A percentile compares a stretch with the other conserved stretches of the same genome.
Evolutionary conservation across 495 filamentous ascomycete species (phyloP).

Genomic region (Talaromyces wortmannii): DNA sequence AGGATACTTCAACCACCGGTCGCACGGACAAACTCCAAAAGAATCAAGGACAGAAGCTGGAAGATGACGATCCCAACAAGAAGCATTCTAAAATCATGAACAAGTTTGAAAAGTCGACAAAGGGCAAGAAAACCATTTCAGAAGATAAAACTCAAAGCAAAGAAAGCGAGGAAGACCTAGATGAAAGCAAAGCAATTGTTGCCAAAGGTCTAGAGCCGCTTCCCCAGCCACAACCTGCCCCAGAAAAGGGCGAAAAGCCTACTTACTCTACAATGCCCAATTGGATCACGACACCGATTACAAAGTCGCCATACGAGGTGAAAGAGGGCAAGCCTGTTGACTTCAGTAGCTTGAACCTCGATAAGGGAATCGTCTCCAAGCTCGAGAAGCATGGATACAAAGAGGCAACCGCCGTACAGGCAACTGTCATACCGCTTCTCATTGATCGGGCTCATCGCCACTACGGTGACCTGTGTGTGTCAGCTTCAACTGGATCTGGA

Average conservation of each 20-base stretch:
- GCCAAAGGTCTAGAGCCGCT: slow-evolving; percentile 68
- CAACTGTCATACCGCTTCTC: slow-evolving; percentile 70
- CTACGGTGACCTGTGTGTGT: slow-evolving; percentile 74
- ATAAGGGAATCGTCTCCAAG: slow-evolving; percentile 46
- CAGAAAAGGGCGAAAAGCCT: slow-evolving; percentile 40
- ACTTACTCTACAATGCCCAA: slow-evolving; percentile 40
- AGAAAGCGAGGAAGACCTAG: slow-evolving; percentile 14
- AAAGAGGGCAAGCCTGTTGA: slow-evolving; percentile 19
- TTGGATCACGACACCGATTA: slow-evolving; percentile 73
- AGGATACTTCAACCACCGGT: slow-evolving; percentile 9
- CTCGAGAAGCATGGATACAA: slow-evolving; percentile 60
- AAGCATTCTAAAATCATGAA: slow-evolving; percentile 37
- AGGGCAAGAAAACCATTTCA: slow-evolving; percentile 11
- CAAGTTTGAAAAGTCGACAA: slow-evolving; percentile 39
- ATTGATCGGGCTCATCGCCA: slow-evolving; percentile 49
- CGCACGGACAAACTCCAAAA: background rate
- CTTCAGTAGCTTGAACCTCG: slow-evolving; percentile 56
- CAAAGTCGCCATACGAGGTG: slow-evolving; percentile 49
- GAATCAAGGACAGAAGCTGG: background rate
- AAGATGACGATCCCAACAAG: slow-evolving; percentile 2
- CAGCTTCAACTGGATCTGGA: slow-evolving; percentile 86
- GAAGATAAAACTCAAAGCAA: slow-evolving; percentile 18
- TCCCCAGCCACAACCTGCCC: slow-evolving; percentile 63
- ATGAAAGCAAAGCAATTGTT: slow-evolving; percentile 29
- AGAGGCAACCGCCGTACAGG: slow-evolving; percentile 80